A percentile compares a stretch with the other conserved stretches of the same genome.
Conservation (phyloP, 257 asterid species). For the Gardenia jasminoides region DNA sequence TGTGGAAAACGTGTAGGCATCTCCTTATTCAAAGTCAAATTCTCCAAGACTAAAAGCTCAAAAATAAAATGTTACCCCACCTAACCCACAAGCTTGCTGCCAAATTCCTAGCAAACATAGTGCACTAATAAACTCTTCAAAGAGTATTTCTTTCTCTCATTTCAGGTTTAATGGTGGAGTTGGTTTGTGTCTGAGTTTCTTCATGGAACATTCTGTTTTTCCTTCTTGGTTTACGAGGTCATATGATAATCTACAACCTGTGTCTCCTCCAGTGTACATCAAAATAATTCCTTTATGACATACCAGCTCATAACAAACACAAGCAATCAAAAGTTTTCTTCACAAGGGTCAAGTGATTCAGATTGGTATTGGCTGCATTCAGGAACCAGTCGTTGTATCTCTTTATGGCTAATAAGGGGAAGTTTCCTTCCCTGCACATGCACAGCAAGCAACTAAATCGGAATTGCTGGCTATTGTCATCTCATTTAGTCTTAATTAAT, state of each 20-base stretch:
- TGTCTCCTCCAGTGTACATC: too few species aligned
- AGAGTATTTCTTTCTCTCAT: background rate
- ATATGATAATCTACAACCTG: background rate
- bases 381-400: background rate
- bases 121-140: too few species aligned
- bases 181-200: background rate
- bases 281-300: background rate
- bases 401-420: background rate
- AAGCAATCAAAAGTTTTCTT: too few species aligned
- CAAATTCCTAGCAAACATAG: background rate
- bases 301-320: background rate
- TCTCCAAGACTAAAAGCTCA: background rate
- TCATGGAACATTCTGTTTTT: too few species aligned
- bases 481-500: background rate
- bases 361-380: background rate
- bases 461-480: background rate
- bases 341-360: background rate
- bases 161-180: background rate
- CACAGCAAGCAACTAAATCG: background rate
- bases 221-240: background rate
- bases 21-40: too few species aligned
- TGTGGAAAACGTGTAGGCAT: background rate
- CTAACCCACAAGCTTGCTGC: background rate
- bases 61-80: too few species aligned
- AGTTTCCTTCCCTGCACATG: background rate